phyloP scores from a whole-genome alignment of 805 yeast genomes.

The Candida arabinofermentans region DNA sequence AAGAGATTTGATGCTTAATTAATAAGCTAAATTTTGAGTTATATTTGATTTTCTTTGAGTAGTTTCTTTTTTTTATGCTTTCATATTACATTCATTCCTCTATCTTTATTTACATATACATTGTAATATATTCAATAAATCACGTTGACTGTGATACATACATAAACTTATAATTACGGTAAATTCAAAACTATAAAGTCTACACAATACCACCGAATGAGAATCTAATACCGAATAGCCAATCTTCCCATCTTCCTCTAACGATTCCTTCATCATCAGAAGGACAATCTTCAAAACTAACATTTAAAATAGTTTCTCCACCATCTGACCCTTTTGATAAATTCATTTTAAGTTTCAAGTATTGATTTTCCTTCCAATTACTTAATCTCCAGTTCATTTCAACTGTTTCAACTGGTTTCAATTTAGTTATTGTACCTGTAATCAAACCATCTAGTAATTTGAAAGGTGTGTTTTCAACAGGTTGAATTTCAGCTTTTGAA shows the following conservation, averaged over 20 bases:
- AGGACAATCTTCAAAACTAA: constrained; percentile 84
- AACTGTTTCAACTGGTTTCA: constrained; percentile 56
- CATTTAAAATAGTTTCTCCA: constrained; percentile 79
- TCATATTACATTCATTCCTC: no score
- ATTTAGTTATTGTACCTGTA: constrained; percentile 59
- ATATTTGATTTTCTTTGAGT: no score
- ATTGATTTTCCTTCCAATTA: constrained; percentile 86
- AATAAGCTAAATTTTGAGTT: no score
- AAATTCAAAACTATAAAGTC: no score
- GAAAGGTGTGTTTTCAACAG: constrained; percentile 59
- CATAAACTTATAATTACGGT: no score
- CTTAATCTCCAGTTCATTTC: constrained; percentile 81
- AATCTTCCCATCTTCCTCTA: constrained; percentile 78
- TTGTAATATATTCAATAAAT: no score
- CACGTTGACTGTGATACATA: no score
- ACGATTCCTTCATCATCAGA: constrained; percentile 92
- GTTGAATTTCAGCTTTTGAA: constrained; percentile 56
- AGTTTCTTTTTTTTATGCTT: no score
- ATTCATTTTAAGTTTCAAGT: constrained; percentile 59
- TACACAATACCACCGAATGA: constrained; percentile 93
- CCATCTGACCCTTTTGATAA: constrained; percentile 62
- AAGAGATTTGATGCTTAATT: constrained; percentile 50
- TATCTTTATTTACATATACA: no score
- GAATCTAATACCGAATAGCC: constrained; percentile 84
- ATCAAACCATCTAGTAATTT: constrained; percentile 86